Base-by-base conservation (phyloP, 495 filamentous ascomycete species). In the Annulohypoxylon nitens region DNA sequence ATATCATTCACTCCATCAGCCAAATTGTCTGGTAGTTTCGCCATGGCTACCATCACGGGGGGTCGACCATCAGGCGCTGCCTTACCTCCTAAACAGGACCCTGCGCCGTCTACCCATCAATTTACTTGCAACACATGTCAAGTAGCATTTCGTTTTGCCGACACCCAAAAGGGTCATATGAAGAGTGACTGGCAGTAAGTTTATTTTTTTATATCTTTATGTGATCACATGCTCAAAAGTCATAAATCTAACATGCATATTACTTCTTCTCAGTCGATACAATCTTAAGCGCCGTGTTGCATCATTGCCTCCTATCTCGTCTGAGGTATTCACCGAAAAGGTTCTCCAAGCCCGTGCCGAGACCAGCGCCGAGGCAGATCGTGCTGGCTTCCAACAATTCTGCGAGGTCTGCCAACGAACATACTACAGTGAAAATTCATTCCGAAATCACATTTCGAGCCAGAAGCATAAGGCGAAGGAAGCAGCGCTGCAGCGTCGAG, bases 51-150 rank as follows among this genome's bases (percentile, higher is more conserved):
- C 10, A 84, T 88, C 61, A 77, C 83, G 50, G 80, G 80, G 12
- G 85, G 70, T 73, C 76, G 83, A 60, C 67, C 78, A 18, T 76
- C 81, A 16, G 73, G 80, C 30, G 75, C 78, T 34, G 62, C 76
- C 39, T 71, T 74, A 16, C 62, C 73, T 51, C 54, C 78, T 4
- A 73, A 71, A 23, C 76, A 78, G 58, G 83, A 86, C 41, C 67
- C 79, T 23, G 61, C 80, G 34, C 77, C 87, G 7, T 79, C 77
- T 36, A 88, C 91, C 23, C 92, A 97, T 80, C 95, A 95, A 1
- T 98, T 93, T 81, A 97, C 96, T 50, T 99, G 96, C 88, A 99
- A 99, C 83, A 93, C 95, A 34, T 99, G 96, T 75, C 94, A 97
- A 74, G 94, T 99, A 66, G 96, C 96, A 34, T 98, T 98, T 83